Conservation (phyloP, 441 rosid genomes). For the Populus tomentosa region DNA sequence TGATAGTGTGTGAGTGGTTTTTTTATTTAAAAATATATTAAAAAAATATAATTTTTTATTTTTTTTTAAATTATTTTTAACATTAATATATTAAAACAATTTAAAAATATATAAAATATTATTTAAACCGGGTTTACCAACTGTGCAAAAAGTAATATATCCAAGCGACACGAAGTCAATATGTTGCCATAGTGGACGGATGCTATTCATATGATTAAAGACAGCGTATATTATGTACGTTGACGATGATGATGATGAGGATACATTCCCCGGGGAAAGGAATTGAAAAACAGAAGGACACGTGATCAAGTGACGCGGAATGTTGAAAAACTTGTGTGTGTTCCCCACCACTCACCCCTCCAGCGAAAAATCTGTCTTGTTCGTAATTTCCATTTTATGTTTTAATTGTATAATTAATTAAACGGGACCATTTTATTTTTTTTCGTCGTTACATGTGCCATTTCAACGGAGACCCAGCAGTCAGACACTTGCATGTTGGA, state of each 20-base stretch:
- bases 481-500: not conserved
- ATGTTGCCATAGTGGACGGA: not conserved
- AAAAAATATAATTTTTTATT: no score
- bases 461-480: not conserved
- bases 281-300: not conserved
- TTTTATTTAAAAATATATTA: no score
- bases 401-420: no score
- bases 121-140: no score
- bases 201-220: not conserved
- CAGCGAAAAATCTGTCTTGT: not conserved
- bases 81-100: no score
- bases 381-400: no score
- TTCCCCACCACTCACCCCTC: not conserved
- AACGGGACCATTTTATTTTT: no score
- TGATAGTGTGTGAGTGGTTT: no score
- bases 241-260: not conserved
- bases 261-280: not conserved
- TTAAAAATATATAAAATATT: no score
- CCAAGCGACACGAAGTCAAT: not conserved
- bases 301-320: not conserved
- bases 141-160: no score
- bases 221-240: not conserved
- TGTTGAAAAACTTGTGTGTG: not conserved
- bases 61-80: no score
- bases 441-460: not conserved